Percentiles rank a stretch among this genome's conserved stretches.
phyloP scores from a whole-genome alignment of 2,329 filamentous ascomycete genomes.

The Falciphora oryzae region DNA sequence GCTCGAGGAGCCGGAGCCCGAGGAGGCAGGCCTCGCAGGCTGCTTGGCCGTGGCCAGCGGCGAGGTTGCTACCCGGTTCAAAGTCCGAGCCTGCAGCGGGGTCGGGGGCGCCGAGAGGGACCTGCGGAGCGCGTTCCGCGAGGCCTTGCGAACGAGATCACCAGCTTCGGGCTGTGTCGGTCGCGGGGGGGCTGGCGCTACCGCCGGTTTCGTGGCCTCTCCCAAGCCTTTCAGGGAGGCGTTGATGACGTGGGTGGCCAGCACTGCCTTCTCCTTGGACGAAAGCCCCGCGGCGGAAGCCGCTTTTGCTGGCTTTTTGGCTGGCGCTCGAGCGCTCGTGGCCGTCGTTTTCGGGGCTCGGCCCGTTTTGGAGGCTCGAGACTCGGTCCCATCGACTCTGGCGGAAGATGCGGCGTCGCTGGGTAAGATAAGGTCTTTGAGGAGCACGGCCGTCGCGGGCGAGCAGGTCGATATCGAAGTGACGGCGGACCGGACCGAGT shows the following conservation, averaged over 20 bases:
- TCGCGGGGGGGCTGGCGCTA: conserved; percentile 22
- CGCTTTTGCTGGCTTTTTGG: conserved; percentile 22
- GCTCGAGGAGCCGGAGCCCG: conserved; percentile 25
- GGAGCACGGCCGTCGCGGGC: conserved; percentile 34
- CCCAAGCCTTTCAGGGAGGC: conserved; percentile 60
- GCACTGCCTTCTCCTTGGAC: conserved; percentile 54
- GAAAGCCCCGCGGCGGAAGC: conserved; percentile 33
- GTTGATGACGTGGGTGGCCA: conserved; percentile 72
- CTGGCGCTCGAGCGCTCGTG: conserved; percentile 13
- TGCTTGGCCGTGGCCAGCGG: conserved; percentile 32
- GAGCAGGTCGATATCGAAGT: conserved; percentile 42
- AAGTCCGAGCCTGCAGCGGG: conserved; percentile 54
- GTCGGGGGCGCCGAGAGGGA: conserved; percentile 54
- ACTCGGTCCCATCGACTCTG: conserved; percentile 9
- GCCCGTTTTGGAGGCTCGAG: conserved; percentile 20
- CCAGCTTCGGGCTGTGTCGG: conserved; percentile 24
- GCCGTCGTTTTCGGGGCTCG: conserved; percentile 8
- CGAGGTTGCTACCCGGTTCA: conserved; percentile 55
- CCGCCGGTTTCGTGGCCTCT: conserved; percentile 54
- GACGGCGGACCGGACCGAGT: conserved; percentile 41
- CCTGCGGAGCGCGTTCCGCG: conserved; percentile 41
- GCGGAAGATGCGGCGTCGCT: conserved; percentile 19
- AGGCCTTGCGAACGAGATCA: conserved; percentile 30
- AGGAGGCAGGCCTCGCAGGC: conserved; percentile 16
- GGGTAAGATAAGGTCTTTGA: conserved; percentile 40